Evolutionary conservation across 306 rosid species (phyloP).

Genomic region (Castanea crenata): DNA sequence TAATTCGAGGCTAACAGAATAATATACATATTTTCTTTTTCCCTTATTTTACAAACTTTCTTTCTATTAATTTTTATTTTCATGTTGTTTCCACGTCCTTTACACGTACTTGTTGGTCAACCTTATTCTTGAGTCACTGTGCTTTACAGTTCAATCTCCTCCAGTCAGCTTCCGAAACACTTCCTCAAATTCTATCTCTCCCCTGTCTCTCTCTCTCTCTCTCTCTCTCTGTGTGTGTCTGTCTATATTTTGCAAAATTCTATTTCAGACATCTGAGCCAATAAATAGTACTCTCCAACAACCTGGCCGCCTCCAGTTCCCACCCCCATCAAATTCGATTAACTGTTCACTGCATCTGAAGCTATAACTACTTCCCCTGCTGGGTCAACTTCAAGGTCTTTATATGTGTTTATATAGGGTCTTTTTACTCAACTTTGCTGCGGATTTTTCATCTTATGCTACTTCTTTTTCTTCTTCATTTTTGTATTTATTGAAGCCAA

Average conservation of each 20-base stretch:
- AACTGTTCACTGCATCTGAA: conserved; percentile 11
- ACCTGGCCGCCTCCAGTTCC: conserved; percentile 9
- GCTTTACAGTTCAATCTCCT: not conserved
- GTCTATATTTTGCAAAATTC: not conserved
- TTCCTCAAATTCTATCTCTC: not conserved
- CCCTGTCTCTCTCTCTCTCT: not conserved
- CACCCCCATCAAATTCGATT: not conserved
- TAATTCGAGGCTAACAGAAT: no score
- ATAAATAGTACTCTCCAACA: not conserved
- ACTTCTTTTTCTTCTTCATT: not conserved
- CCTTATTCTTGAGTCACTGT: not conserved
- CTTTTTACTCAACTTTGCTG: conserved; percentile 15
- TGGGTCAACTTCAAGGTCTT: conserved; percentile 16
- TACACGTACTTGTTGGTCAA: not conserved
- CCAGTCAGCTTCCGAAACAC: not conserved
- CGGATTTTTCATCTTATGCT: conserved; percentile 21
- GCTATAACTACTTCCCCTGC: not conserved
- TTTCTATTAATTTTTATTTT: not conserved
- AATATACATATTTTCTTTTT: no score
- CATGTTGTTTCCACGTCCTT: not conserved
- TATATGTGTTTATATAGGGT: not conserved
- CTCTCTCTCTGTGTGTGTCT: not conserved
- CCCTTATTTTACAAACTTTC: no score
- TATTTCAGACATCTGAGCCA: not conserved
- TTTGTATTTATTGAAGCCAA: not conserved